Evolutionary conservation across 2,329 filamentous ascomycete genomes (phyloP).

Genomic region (Gaeumannomyces sp.): DNA sequence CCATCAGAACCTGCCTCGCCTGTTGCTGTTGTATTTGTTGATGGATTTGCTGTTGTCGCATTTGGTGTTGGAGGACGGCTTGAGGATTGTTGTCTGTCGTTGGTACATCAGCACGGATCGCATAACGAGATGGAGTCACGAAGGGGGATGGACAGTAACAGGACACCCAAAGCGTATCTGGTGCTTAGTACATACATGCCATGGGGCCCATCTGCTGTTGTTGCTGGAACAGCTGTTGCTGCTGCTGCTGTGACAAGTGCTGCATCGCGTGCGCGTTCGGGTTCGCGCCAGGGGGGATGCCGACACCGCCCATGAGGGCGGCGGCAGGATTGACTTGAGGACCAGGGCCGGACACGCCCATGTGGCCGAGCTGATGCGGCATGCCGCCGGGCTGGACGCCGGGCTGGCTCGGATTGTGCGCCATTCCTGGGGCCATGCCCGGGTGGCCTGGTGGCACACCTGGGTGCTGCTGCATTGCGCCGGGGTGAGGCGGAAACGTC

Average conservation of each 20-base stretch:
- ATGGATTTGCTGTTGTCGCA: conserved; percentile 49
- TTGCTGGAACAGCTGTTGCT: conserved; percentile 53
- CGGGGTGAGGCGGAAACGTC: conserved; percentile 61
- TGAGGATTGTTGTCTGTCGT: conserved; percentile 24
- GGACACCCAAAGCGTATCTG: not conserved
- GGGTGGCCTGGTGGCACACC: conserved; percentile 61
- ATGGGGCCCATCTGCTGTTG: conserved; percentile 37
- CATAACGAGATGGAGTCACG: not conserved
- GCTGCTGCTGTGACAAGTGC: conserved; percentile 57
- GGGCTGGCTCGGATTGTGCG: conserved; percentile 63
- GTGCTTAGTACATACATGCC: conserved; percentile 22
- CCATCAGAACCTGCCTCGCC: conserved; percentile 45
- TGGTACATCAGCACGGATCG: not conserved
- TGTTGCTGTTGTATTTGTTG: conserved; percentile 49
- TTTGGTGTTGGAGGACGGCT: conserved; percentile 28
- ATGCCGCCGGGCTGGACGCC: conserved; percentile 59
- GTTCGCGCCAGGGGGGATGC: conserved; percentile 62
- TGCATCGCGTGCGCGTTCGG: conserved; percentile 65
- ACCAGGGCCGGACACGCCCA: conserved; percentile 66
- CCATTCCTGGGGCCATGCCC: conserved; percentile 52
- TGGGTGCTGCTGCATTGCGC: conserved; percentile 64
- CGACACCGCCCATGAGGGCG: conserved; percentile 60
- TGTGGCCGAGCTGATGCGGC: conserved; percentile 62
- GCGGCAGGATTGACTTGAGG: conserved; percentile 62
- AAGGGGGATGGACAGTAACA: not conserved